Evolutionary conservation across 163 green algal species (phyloP).

Genomic region (Coccomyxa subellipsoidea): DNA sequence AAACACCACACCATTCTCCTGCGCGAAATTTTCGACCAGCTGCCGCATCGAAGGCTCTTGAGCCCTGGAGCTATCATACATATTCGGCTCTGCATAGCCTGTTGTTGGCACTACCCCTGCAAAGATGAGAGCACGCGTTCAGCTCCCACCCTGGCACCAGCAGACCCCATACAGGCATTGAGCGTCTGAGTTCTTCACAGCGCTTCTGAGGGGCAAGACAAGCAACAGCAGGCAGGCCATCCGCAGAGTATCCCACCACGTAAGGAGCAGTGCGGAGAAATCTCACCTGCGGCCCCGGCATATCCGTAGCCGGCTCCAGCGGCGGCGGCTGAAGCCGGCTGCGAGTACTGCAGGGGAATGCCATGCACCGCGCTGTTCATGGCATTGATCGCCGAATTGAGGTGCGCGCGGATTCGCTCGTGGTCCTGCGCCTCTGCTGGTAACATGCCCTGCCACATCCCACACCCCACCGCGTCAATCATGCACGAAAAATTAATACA

Average conservation of each 20-base stretch:
- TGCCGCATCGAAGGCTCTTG: constrained; percentile 74
- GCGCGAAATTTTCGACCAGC: constrained; percentile 80
- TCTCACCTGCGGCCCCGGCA: background rate
- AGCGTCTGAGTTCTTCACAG: background rate
- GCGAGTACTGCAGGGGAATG: constrained; percentile 17
- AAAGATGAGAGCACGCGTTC: background rate
- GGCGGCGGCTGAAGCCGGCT: background rate
- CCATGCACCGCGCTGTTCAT: constrained; percentile 83
- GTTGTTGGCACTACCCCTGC: background rate
- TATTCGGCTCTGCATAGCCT: constrained; percentile 5
- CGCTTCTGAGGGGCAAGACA: too few relatives aligned
- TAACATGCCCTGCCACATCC: constrained; percentile 30
- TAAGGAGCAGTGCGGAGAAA: too few relatives aligned
- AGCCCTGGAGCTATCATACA: constrained; percentile 5
- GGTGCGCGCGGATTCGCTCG: constrained; percentile 65
- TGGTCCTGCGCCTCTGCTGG: constrained; percentile 67
- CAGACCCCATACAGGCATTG: background rate
- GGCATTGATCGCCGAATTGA: constrained; percentile 77
- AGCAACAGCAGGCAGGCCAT: too few relatives aligned
- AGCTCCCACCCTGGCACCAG: too few relatives aligned
- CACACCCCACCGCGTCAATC: too few relatives aligned
- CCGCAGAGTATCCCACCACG: too few relatives aligned
- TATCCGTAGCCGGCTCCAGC: background rate
- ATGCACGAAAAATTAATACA: too few relatives aligned
- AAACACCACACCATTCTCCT: constrained; percentile 81